Evolutionary conservation across 169 alveolate genomes (phyloP).

Genomic region (Cryptosporidium sp.): DNA sequence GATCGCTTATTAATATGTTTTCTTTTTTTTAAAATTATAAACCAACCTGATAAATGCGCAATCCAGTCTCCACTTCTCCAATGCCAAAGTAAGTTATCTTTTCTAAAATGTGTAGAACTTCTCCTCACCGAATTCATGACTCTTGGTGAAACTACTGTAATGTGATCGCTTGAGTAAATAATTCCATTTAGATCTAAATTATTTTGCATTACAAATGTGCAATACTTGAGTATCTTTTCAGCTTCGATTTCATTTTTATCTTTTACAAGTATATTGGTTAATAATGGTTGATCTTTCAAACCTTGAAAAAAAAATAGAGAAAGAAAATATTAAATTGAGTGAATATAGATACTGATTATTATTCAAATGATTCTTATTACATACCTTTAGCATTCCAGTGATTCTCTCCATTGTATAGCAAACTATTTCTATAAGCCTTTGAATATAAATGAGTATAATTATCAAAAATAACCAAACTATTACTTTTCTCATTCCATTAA

Average conservation of each 20-base stretch:
- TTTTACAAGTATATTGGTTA: conserved; percentile 68
- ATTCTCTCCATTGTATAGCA: conserved; percentile 14
- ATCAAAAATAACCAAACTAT: not conserved
- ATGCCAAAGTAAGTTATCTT: conserved; percentile 64
- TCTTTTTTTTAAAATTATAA: not conserved
- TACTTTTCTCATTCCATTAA: not conserved
- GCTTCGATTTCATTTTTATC: conserved; percentile 68
- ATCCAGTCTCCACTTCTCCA: conserved; percentile 78
- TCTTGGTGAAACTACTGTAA: conserved; percentile 60
- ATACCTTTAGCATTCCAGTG: conserved; percentile 74
- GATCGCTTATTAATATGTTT: no score
- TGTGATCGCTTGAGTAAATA: conserved; percentile 21
- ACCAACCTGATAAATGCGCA: conserved; percentile 77
- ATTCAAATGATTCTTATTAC: not conserved
- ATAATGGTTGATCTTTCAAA: conserved; percentile 71
- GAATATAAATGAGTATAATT: not conserved
- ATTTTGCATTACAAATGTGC: conserved; percentile 33
- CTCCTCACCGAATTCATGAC: conserved; percentile 76
- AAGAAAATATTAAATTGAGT: not conserved
- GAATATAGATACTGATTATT: not conserved
- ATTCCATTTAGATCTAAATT: conserved; percentile 53
- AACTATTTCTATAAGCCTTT: conserved; percentile 46
- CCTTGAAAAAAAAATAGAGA: conserved; percentile 2
- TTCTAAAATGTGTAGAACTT: conserved; percentile 64
- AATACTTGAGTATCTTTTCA: conserved; percentile 8